Percentiles rank a stretch among this genome's conserved stretches.
phyloP scores from a whole-genome alignment of 1,284 basidiomycete genomes.

The Inonotus hispidus region DNA sequence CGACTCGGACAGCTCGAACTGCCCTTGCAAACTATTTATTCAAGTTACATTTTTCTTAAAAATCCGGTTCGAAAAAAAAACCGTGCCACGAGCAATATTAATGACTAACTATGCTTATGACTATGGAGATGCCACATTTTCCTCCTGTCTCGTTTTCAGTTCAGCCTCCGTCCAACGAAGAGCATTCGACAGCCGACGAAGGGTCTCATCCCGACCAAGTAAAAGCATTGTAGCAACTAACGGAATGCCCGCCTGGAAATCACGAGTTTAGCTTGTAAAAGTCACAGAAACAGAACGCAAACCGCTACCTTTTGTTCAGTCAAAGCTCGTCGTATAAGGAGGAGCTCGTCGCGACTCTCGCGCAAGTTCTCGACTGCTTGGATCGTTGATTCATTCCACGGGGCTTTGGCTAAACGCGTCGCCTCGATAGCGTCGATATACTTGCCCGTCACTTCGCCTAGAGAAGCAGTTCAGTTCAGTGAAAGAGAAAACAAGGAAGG shows the following conservation, averaged over 20 bases:
- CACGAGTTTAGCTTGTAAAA: not conserved
- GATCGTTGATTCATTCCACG: conserved; percentile 12
- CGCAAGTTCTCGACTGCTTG: conserved; percentile 5
- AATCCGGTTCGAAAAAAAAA: not conserved
- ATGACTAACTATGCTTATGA: not conserved
- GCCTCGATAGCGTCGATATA: conserved; percentile 7
- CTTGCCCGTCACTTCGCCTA: conserved; percentile 6
- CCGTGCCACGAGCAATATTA: not conserved
- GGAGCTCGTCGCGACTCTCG: conserved; percentile 10
- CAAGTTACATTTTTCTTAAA: not conserved
- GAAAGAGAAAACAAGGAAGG: not conserved
- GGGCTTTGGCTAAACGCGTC: not conserved
- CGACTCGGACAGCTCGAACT: too few species aligned
- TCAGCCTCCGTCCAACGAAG: not conserved
- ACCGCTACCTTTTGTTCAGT: conserved; percentile 12
- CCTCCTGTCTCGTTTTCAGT: not conserved
- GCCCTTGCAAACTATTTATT: not conserved
- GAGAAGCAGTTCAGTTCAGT: not conserved
- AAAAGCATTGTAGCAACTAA: conserved; percentile 11
- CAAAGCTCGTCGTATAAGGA: conserved; percentile 10
- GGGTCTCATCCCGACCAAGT: conserved; percentile 13
- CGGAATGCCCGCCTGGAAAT: conserved; percentile 10
- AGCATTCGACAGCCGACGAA: conserved; percentile 3
- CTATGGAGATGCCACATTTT: not conserved
- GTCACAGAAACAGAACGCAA: too few species aligned